Conservation (phyloP, 2,329 filamentous ascomycete species). For the Kalmusia sp. region DNA sequence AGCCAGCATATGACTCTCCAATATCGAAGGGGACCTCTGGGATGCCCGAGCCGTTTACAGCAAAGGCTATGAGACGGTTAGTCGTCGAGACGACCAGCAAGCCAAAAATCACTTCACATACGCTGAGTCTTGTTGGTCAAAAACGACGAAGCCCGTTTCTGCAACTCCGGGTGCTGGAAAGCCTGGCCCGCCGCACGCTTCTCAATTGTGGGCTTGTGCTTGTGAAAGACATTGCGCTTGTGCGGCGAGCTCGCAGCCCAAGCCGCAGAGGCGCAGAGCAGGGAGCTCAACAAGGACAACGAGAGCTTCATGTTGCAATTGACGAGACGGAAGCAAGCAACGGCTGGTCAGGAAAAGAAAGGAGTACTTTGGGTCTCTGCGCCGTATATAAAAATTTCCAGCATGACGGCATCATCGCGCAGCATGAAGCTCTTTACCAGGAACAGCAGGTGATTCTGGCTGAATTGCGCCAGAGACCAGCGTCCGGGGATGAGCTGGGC, state of each 20-base stretch:
- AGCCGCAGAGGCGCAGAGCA: constrained; percentile 40
- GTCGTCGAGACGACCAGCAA: background rate
- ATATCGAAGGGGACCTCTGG: constrained; percentile 75
- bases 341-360: constrained; percentile 1
- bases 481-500: background rate
- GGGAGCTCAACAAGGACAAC: constrained; percentile 29
- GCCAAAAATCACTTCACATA: constrained; percentile 15
- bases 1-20: constrained; percentile 69
- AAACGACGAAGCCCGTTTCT: constrained; percentile 42
- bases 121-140: constrained; percentile 43
- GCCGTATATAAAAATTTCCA: constrained; percentile 18
- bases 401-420: constrained; percentile 17
- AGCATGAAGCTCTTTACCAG: constrained; percentile 21
- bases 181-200: constrained; percentile 32
- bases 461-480: constrained; percentile 5
- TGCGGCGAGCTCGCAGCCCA: constrained; percentile 35
- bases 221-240: constrained; percentile 36
- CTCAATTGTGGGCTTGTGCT: constrained; percentile 34
- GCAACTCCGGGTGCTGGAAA: constrained; percentile 41
- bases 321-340: constrained; percentile 11
- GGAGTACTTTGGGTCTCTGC: too few species aligned
- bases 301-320: constrained; percentile 40
- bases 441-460: constrained; percentile 21
- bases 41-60: constrained; percentile 68
- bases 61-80: constrained; percentile 59